phyloP scores from a whole-genome alignment of 2,329 filamentous ascomycete genomes.

The Xylariaceae sp. region DNA sequence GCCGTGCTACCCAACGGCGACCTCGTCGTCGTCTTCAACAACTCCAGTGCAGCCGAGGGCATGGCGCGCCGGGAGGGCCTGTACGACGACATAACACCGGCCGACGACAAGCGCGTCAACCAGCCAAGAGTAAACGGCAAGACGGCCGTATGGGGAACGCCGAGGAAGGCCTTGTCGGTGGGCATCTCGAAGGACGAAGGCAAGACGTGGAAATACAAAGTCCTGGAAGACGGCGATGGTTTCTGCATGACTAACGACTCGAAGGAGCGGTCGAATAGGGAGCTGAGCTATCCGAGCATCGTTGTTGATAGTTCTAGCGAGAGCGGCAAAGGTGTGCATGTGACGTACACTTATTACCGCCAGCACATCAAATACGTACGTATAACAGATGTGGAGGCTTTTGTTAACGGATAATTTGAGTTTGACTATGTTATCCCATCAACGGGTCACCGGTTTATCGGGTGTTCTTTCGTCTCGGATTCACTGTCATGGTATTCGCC shows the following conservation, averaged over 20 bases:
- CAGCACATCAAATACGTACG: conserved; percentile 46
- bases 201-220: conserved; percentile 40
- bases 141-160: conserved; percentile 48
- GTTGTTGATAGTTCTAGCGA: conserved; percentile 29
- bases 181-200: conserved; percentile 42
- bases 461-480: too few relatives aligned
- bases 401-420: conserved; percentile 19
- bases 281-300: conserved; percentile 49
- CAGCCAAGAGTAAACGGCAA: conserved; percentile 41
- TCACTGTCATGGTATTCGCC: too few relatives aligned
- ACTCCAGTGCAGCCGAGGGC: conserved; percentile 39
- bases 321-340: conserved; percentile 30
- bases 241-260: conserved; percentile 51
- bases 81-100: conserved; percentile 49
- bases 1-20: conserved; percentile 41
- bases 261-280: conserved; percentile 43
- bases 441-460: too few relatives aligned
- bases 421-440: neutral
- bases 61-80: conserved; percentile 42
- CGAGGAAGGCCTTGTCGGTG: conserved; percentile 40
- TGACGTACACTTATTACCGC: conserved; percentile 47
- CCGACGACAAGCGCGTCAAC: conserved; percentile 43
- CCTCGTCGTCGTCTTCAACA: conserved; percentile 45
- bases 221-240: conserved; percentile 48
- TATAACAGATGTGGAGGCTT: conserved; percentile 33